Conservation (phyloP, 2,329 filamentous ascomycete genomes). For the Bipolaris sorokiniana region DNA sequence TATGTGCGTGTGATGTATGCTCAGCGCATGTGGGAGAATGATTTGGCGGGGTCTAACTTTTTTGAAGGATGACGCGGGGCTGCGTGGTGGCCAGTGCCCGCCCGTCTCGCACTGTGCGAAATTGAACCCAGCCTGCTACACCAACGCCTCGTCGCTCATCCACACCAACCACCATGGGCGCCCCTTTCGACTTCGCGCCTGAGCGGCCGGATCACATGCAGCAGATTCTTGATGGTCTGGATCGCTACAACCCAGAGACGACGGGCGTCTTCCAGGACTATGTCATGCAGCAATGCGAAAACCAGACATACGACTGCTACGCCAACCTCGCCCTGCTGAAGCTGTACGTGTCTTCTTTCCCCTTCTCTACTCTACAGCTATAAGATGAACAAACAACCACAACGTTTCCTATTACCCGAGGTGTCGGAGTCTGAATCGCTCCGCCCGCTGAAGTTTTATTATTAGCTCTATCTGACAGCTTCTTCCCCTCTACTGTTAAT, state of each 20-base stretch:
- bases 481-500: constrained; percentile 6
- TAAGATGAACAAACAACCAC: constrained; percentile 75
- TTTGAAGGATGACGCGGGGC: constrained; percentile 16
- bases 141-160: constrained; percentile 33
- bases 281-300: constrained; percentile 91
- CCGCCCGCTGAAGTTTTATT: constrained; percentile 69
- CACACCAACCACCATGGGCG: constrained; percentile 51
- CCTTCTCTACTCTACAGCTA: constrained; percentile 22
- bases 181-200: constrained; percentile 82
- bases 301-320: constrained; percentile 92
- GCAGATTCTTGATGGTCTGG: constrained; percentile 92
- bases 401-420: constrained; percentile 99
- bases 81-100: constrained; percentile 12
- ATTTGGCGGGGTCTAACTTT: constrained; percentile 20
- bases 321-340: constrained; percentile 95
- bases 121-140: constrained; percentile 25
- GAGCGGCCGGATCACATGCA: constrained; percentile 92
- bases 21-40: background rate
- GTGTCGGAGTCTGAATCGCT: constrained; percentile 63
- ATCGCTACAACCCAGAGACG: constrained; percentile 98
- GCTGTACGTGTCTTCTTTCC: constrained; percentile 69
- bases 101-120: constrained; percentile 27
- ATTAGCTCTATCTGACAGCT: constrained; percentile 77
- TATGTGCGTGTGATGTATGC: background rate
- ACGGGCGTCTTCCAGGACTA: constrained; percentile 93